Percentiles rank a stretch among this genome's conserved stretches.
phyloP scores from a whole-genome alignment of 176 grass and related monocot species.

The Eremochloa ophiuroides region DNA sequence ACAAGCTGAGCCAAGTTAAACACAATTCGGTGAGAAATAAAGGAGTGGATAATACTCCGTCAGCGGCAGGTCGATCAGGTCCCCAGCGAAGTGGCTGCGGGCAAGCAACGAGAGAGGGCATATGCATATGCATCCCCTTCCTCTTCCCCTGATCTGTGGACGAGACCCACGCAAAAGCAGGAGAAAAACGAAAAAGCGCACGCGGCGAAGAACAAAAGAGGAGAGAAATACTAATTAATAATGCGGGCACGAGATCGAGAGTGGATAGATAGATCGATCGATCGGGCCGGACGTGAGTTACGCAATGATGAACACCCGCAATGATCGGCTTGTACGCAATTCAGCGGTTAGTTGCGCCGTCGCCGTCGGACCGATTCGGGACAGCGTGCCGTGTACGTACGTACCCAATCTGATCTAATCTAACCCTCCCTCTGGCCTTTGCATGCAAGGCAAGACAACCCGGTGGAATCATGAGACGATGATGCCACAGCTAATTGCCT shows the following conservation, averaged over 20 bases:
- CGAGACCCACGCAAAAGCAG: background rate
- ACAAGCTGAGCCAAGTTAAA: too few relatives aligned
- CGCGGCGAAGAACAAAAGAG: too few relatives aligned
- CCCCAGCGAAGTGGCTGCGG: too few relatives aligned
- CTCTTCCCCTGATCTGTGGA: background rate
- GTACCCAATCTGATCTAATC: background rate
- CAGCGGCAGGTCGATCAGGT: too few relatives aligned
- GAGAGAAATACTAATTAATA: too few relatives aligned
- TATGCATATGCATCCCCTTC: too few relatives aligned
- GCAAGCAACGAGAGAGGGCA: too few relatives aligned
- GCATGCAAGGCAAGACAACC: conserved; percentile 29
- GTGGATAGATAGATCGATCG: background rate
- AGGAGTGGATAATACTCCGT: too few relatives aligned
- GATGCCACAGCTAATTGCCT: conserved; percentile 18
- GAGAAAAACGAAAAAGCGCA: background rate
- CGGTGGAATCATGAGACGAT: conserved; percentile 28
- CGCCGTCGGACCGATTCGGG: conserved; percentile 42
- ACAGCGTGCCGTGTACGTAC: background rate
- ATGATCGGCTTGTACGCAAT: conserved; percentile 22
- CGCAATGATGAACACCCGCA: conserved; percentile 28
- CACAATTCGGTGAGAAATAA: too few relatives aligned
- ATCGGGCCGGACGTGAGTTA: background rate
- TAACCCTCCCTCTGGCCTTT: too few relatives aligned
- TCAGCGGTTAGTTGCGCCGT: conserved; percentile 34
- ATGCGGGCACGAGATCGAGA: background rate